Evolutionary conservation across 257 asterid species (phyloP).

Genomic region (Rhazya stricta): DNA sequence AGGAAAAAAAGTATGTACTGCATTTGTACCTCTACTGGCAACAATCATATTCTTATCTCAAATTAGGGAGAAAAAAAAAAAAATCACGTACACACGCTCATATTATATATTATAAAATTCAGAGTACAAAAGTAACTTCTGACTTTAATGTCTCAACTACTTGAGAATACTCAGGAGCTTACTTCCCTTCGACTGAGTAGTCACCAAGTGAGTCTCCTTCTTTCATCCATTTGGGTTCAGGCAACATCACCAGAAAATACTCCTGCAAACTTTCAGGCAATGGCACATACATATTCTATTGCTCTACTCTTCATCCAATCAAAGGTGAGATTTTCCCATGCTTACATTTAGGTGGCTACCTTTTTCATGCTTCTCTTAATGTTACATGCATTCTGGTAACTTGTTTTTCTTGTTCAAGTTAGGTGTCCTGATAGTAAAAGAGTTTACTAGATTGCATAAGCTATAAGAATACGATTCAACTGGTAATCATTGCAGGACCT

Average conservation of each 20-base stretch:
- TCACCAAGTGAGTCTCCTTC: slow-evolving; percentile 48
- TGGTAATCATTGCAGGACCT: not conserved
- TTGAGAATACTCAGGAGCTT: slow-evolving; percentile 30
- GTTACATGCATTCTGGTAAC: not conserved
- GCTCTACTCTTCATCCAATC: slow-evolving; percentile 41
- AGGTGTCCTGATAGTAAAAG: not conserved
- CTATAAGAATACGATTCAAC: not conserved
- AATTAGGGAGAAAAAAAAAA: not conserved
- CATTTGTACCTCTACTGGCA: not conserved
- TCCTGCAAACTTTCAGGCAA: slow-evolving; percentile 43
- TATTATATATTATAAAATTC: too few relatives aligned
- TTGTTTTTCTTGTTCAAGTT: not conserved
- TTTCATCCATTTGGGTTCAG: slow-evolving; percentile 50
- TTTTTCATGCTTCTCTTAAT: not conserved
- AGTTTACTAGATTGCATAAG: not conserved
- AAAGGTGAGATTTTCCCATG: slow-evolving; percentile 28
- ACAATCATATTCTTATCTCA: too few relatives aligned
- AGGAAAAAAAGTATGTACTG: slow-evolving; percentile 24
- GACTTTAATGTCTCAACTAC: not conserved
- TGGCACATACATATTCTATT: slow-evolving; percentile 45
- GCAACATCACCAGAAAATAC: slow-evolving; percentile 36
- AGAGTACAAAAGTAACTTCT: not conserved
- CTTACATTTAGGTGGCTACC: not conserved
- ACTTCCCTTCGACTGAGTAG: slow-evolving; percentile 43
- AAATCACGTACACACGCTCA: too few relatives aligned